These are phyloP conservation scores for Cylindrotheca closterium DNA, from an alignment of 108 stramenopile species.

Conservation along the genomic window DNA sequence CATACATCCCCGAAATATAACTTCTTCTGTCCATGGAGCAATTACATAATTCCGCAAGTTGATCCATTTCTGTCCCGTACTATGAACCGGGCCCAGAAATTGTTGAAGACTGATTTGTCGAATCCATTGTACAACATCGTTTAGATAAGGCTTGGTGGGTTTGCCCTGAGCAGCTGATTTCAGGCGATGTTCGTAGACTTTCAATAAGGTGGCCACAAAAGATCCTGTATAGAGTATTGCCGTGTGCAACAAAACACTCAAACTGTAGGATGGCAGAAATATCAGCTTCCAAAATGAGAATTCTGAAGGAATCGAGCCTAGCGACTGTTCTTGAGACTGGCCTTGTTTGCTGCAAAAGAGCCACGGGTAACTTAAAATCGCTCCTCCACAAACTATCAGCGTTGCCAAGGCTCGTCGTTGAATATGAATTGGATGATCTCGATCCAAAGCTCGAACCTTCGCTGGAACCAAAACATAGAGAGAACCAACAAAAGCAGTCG, in stretches of 20 bases:
- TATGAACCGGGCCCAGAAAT: slow-evolving; percentile 19
- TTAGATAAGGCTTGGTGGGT: slow-evolving; percentile 12
- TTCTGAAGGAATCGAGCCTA: background rate
- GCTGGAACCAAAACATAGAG: slow-evolving; percentile 75
- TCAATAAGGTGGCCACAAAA: slow-evolving; percentile 10
- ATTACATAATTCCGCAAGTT: slow-evolving; percentile 54
- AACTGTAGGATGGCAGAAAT: slow-evolving; percentile 1
- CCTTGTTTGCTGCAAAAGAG: slow-evolving; percentile 62
- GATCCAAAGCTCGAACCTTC: slow-evolving; percentile 42
- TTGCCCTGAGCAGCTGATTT: slow-evolving; percentile 11
- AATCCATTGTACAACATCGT: slow-evolving; percentile 21
- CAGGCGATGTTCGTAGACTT: slow-evolving; percentile 10
- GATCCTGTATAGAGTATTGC: slow-evolving; percentile 25
- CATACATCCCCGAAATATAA: slow-evolving; percentile 79
- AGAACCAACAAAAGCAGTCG: slow-evolving; percentile 51
- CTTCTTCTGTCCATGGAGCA: slow-evolving; percentile 79
- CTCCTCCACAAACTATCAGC: slow-evolving; percentile 29
- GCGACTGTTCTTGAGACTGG: too few relatives aligned
- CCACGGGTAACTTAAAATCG: slow-evolving; percentile 42
- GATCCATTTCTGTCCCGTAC: slow-evolving; percentile 44
- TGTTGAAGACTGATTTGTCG: background rate
- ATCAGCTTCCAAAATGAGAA: slow-evolving; percentile 15
- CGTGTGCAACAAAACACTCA: slow-evolving; percentile 20
- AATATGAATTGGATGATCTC: slow-evolving; percentile 65
- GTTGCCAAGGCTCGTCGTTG: slow-evolving; percentile 52